Evolutionary conservation across 139 green algal species (phyloP), one percentile per base, ranked within the genome.

Genomic region (Tetraselmis striata): DNA sequence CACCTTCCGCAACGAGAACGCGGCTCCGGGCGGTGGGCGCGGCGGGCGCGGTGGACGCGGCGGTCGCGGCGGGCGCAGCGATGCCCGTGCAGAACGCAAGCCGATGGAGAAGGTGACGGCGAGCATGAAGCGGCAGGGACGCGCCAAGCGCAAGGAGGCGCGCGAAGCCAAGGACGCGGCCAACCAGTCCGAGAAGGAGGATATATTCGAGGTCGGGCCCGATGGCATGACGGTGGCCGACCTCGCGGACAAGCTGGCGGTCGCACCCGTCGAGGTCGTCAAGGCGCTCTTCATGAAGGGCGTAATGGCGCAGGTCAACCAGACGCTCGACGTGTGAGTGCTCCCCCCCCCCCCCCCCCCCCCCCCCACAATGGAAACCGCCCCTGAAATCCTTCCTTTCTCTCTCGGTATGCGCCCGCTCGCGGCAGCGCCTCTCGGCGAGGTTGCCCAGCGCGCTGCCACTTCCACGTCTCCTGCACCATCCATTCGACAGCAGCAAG

Each of bases 231-330:
- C 80, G 1, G 87, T 99, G 74, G 81, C 86, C 5, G 94, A 96
- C 29, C 90, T 99, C 59, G 94, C 94, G 0, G 82, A 88, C 23
- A 67, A 85, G 32, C 89, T 98, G 28, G 94, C 95, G 28, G 84
- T 97, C 28, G 88, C 90, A 29, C 84, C 92, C 24, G 88, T 85
- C 1, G 94, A 99, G 75, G 85, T 99, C 18, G 91, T 99, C 76
- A 94, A 94, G 79, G 85, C 87, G 0, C 94, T 99, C 22, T 99
- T 99, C 92, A 95, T 98, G 92, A 97, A 97, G 86, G 97, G 97
- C 59, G 94, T 99, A 79, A 95, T 94, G 87, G 88, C 94, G 28
- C 87, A 88, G n/a, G 92, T 98, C 80, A 97, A 96, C 85, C 94
- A 98, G 86, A 67, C 45, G 11, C 45, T 67, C 45, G 45, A 67